Percentiles rank a stretch among this genome's conserved stretches.
phyloP scores from a whole-genome alignment of 768 basidiomycete species.

The Scleroderma bovista region DNA sequence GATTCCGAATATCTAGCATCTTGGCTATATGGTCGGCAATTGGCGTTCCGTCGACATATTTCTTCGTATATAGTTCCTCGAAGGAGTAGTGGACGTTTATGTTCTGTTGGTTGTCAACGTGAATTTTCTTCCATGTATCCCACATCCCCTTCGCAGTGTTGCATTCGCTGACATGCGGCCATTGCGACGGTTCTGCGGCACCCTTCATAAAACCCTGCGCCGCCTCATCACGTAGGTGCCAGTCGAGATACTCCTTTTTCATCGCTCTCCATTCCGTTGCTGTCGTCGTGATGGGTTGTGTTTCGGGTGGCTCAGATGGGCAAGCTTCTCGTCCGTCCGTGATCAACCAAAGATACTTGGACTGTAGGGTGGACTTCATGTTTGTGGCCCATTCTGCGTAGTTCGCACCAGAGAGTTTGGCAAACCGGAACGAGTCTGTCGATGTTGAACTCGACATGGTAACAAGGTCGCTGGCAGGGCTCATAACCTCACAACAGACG shows the following conservation, averaged over 20 bases:
- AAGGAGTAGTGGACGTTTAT: conserved; percentile 11
- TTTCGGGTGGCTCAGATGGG: neutral
- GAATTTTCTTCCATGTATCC: conserved; percentile 1
- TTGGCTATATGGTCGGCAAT: conserved; percentile 8
- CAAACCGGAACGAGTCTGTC: neutral
- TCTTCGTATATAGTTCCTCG: conserved; percentile 8
- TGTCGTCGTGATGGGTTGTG: neutral
- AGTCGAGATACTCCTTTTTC: conserved; percentile 6
- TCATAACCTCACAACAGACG: conserved; percentile 1
- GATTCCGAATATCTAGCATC: conserved; percentile 7
- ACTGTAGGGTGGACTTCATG: conserved; percentile 4
- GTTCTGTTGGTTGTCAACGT: conserved; percentile 7
- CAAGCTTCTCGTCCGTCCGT: neutral
- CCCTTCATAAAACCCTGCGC: conserved; percentile 8
- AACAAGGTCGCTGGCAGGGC: neutral
- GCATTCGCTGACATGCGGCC: conserved; percentile 2
- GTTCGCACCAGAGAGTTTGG: conserved; percentile 3
- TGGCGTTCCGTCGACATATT: conserved; percentile 6
- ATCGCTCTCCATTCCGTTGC: neutral
- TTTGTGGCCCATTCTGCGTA: conserved; percentile 4
- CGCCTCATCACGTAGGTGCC: conserved; percentile 2
- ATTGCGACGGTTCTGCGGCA: conserved; percentile 5
- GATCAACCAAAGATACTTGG: conserved; percentile 6
- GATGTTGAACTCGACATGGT: neutral
- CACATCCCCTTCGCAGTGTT: conserved; percentile 1